A percentile compares a stretch with the other conserved stretches of the same genome.
Evolutionary conservation across 495 filamentous ascomycete species (phyloP).

Genomic region (Tuber umbilicatum): DNA sequence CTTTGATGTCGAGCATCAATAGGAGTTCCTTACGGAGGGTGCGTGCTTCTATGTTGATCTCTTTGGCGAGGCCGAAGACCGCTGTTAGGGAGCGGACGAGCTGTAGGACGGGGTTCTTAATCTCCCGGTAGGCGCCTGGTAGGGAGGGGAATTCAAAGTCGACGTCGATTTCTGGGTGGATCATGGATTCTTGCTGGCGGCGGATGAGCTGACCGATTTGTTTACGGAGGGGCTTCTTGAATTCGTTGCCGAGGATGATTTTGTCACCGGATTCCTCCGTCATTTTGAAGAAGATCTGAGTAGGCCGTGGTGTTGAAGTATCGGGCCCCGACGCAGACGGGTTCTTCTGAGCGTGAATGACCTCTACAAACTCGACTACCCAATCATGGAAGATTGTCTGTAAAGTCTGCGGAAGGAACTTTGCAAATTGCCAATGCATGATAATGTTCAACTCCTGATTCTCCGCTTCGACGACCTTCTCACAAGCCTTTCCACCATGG

Average conservation of each 20-base stretch:
- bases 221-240: slow-evolving; percentile 84
- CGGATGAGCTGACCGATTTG: slow-evolving; percentile 71
- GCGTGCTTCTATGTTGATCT: slow-evolving; percentile 76
- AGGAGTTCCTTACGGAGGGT: slow-evolving; percentile 83
- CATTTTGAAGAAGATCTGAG: slow-evolving; percentile 63
- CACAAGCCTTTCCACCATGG: slow-evolving; percentile 88
- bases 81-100: slow-evolving; percentile 88
- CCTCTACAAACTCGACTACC: slow-evolving; percentile 87
- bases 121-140: slow-evolving; percentile 59
- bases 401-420: slow-evolving; percentile 73
- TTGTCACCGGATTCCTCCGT: slow-evolving; percentile 55
- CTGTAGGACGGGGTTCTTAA: slow-evolving; percentile 76
- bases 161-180: slow-evolving; percentile 79
- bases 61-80: slow-evolving; percentile 79
- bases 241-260: slow-evolving; percentile 62
- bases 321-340: slow-evolving; percentile 40
- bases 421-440: slow-evolving; percentile 96
- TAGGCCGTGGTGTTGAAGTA: slow-evolving; percentile 62
- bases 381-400: slow-evolving; percentile 85
- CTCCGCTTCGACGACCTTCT: slow-evolving; percentile 73
- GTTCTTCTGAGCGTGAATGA: slow-evolving; percentile 72
- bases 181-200: slow-evolving; percentile 75
- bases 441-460: slow-evolving; percentile 82
- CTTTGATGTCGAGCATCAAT: slow-evolving; percentile 80
- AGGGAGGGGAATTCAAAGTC: slow-evolving; percentile 83